Evolutionary conservation across 2,329 filamentous ascomycete genomes (phyloP).

Genomic region (Scedosporium boydii): DNA sequence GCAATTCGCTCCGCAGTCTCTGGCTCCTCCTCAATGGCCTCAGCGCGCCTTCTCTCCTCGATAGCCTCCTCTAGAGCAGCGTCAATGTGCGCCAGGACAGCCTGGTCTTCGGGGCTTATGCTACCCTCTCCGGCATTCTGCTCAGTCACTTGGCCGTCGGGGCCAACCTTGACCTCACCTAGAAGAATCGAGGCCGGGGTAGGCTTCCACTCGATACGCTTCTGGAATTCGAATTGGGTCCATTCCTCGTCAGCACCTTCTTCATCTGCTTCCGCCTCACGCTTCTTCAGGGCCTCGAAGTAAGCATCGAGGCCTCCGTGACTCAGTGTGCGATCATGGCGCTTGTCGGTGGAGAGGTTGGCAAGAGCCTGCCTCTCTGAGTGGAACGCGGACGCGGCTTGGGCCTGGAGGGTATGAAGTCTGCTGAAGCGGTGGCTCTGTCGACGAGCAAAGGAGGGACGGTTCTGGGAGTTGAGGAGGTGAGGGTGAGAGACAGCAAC

Average conservation of each 20-base stretch:
- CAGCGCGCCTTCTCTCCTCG: slow-evolving; percentile 38
- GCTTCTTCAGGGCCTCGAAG: slow-evolving; percentile 80
- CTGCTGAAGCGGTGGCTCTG: slow-evolving; percentile 45
- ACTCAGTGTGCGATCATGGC: slow-evolving; percentile 30
- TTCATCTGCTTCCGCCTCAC: slow-evolving; percentile 51
- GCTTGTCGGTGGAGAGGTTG: slow-evolving; percentile 43
- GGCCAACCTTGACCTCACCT: slow-evolving; percentile 48
- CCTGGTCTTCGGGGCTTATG: slow-evolving; percentile 27
- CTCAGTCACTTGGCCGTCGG: slow-evolving; percentile 23
- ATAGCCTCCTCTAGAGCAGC: slow-evolving; percentile 76
- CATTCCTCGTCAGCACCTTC: slow-evolving; percentile 67
- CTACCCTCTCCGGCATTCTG: slow-evolving; percentile 24
- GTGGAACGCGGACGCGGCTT: slow-evolving; percentile 66
- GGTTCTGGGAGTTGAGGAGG: slow-evolving; percentile 66
- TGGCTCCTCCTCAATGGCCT: slow-evolving; percentile 33
- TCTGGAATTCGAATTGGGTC: slow-evolving; percentile 83
- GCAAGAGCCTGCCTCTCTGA: slow-evolving; percentile 39
- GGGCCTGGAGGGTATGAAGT: slow-evolving; percentile 51
- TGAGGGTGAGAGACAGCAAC: slow-evolving; percentile 81
- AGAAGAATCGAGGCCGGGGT: slow-evolving; percentile 45
- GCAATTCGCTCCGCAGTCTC: slow-evolving; percentile 20
- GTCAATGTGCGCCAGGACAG: slow-evolving; percentile 71
- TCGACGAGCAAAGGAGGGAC: slow-evolving; percentile 51
- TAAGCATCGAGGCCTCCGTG: slow-evolving; percentile 77
- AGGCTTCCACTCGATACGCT: slow-evolving; percentile 82